phyloP scores from a whole-genome alignment of 805 yeast genomes.

The Metschnikowia borealis region DNA sequence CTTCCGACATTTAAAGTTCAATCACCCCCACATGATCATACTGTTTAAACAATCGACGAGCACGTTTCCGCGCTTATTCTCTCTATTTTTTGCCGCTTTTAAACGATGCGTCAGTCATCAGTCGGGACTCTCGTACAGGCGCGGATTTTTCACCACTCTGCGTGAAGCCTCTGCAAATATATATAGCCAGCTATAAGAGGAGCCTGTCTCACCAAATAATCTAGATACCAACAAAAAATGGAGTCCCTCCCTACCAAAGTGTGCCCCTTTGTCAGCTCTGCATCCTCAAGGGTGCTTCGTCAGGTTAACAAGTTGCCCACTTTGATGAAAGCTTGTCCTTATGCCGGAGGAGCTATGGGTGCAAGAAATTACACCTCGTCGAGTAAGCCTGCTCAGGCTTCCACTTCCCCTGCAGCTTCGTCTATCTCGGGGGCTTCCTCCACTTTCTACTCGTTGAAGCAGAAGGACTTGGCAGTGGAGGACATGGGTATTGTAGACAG shows the following conservation, averaged over 20 bases:
- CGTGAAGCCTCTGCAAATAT: too few species aligned
- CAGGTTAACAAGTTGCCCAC: conserved; percentile 44
- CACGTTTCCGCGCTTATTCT: neutral
- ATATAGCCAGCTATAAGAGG: neutral
- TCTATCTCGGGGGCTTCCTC: conserved; percentile 26
- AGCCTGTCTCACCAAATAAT: neutral
- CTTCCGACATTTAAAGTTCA: too few species aligned
- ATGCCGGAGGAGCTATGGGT: conserved; percentile 75
- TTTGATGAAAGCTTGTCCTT: conserved; percentile 71
- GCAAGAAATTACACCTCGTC: conserved; percentile 47
- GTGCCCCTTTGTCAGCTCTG: conserved; percentile 77
- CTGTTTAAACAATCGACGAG: too few species aligned
- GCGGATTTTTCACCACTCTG: neutral
- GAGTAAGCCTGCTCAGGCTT: conserved; percentile 42
- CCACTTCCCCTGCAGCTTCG: conserved; percentile 35
- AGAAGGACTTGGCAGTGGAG: conserved; percentile 23
- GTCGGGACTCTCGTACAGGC: neutral
- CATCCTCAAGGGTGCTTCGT: conserved; percentile 58
- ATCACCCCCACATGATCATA: too few species aligned
- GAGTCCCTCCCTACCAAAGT: conserved; percentile 72
- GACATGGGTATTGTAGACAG: conserved; percentile 21
- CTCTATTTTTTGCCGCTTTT: neutral
- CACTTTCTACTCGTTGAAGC: conserved; percentile 31
- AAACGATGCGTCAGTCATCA: neutral
- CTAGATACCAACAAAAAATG: conserved; percentile 41